Evolutionary conservation across 768 basidiomycete species (phyloP), one percentile per base, ranked within the genome.

Genomic region (Zangia roseola): DNA sequence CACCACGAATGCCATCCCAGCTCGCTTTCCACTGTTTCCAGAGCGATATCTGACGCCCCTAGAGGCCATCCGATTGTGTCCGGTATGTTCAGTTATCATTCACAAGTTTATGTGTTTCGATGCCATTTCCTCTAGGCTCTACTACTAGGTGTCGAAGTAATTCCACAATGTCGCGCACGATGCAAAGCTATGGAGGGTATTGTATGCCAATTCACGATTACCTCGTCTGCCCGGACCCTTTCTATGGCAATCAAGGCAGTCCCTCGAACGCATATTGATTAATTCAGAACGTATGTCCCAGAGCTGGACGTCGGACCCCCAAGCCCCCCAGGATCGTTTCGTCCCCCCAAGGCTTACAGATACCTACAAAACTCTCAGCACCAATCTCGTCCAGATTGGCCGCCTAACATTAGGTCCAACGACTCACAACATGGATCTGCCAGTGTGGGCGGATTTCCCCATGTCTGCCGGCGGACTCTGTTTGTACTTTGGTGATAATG

Each of bases 181-280:
- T 39, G 48, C 47, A 13, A 44, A 47, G 1, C 31, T 61, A 3
- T 61, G 60, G 60, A 55, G 53, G 37, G 6, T 40, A 19, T 37
- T 61, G 6, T 61, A 61, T 25, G 13, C 47, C 39, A 49, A 28
- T 10, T 58, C 60, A 23, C 17, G 37, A 25, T 34, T 61, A 16
- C 56, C 50, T 30, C 60, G 60, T 5, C 60, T 60, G 14, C 42
- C 56, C n/a, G 60, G 60, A 13, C 60, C 60, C 14, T 59, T 61
- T 13, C 40, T 43, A 12, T 59, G 56, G 53, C 60, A 61, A 21
- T 61, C 60, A 5, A 26, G 31, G 9, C 49, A 43, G 31, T 61
- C 35, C 50, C 60, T 62, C 23, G 53, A 61, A 40, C 57, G 26
- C 14, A 35, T 48, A 9, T 42, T 62, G 44, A 43, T 47, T 16